Base-by-base conservation (phyloP, 2,329 filamentous ascomycete genomes). In the Diaporthe sp. region DNA sequence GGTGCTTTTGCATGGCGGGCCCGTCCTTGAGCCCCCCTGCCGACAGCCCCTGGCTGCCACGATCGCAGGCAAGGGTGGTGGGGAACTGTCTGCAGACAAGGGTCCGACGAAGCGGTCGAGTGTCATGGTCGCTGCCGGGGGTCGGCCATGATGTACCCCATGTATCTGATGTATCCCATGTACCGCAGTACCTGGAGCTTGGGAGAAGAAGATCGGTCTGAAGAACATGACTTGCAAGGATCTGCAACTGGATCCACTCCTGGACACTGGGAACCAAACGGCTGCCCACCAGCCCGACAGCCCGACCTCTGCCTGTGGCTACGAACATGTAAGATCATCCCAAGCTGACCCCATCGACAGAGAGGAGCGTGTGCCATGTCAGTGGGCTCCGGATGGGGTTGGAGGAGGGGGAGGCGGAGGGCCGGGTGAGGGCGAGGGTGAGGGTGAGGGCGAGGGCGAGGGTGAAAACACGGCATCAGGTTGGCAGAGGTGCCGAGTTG, bases 1-100 rank as follows among this genome's bases (percentile, higher is more conserved):
- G 77, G 79, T 80, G 79, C 78, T 79, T 73, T 74, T 75, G 73
- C 74, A 77, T 66, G 73, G 74, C 58, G 73, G 73, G 61, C 75
- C 76, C 65, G 75, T 76, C 59, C 66, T 70, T 73, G 73, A 61
- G n/a, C 22, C 58, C 69, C 73, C 74, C 71, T 74, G 74, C 51
- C 71, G 51, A 51, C 58, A 68, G 59, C 70, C 70, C 70, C 42
- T 71, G 74, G 74, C 47, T 73, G 51, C 61, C 32, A 68, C 66
- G 70, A 73, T 68, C 72, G 65, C 51, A 35, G 65, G 63, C 75
- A 65, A 65, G 65, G 63, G 58, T 71, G 68, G 74, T 76, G 75
- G 76, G 73, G 70, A 47, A 63, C 55, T 69, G 58, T 69, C 27
- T 76, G 74, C 72, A 42, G 70, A 53, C 75, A 75, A 73, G 72